These are phyloP conservation scores for Mariannaea sp. DNA, from an alignment of 2,329 filamentous ascomycete species.

Conservation along the genomic window DNA sequence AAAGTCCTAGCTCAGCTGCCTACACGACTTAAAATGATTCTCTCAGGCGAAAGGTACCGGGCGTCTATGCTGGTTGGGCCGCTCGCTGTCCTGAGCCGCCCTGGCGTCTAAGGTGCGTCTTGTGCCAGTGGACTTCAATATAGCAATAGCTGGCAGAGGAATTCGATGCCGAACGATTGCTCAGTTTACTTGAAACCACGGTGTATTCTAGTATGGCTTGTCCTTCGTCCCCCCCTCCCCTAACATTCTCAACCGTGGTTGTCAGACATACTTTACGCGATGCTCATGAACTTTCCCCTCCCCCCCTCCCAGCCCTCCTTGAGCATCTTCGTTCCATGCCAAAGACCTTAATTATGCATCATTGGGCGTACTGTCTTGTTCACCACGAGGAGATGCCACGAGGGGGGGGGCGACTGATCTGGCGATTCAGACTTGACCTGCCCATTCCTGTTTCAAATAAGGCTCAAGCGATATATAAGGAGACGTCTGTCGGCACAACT, in stretches of 20 bases:
- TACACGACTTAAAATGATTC: too few relatives aligned
- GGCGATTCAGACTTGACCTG: too few relatives aligned
- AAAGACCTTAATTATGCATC: slow-evolving; percentile 2
- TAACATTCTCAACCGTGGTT: slow-evolving; percentile 28
- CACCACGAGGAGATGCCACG: slow-evolving; percentile 19
- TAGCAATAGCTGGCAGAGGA: too few relatives aligned
- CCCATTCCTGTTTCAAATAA: slow-evolving; percentile 24
- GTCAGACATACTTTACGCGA: slow-evolving; percentile 20
- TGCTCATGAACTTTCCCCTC: slow-evolving; percentile 8
- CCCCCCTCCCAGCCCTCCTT: slow-evolving; percentile 27
- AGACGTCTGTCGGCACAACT: too few relatives aligned
- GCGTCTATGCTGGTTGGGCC: too few relatives aligned
- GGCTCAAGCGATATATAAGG: too few relatives aligned
- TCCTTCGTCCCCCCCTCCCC: slow-evolving; percentile 1
- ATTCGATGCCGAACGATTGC: too few relatives aligned
- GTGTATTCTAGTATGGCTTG: not conserved
- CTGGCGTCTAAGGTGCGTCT: too few relatives aligned
- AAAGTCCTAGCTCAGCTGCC: not conserved
- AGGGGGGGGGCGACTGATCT: too few relatives aligned
- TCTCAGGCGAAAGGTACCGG: not conserved
- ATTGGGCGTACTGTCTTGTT: slow-evolving; percentile 13
- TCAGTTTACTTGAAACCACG: too few relatives aligned
- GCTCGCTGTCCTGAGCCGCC: too few relatives aligned
- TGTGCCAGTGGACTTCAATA: too few relatives aligned
- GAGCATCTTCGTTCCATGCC: slow-evolving; percentile 26